Base-by-base conservation (phyloP, 192 early-diverging fungal genomes). In the Backusella circina region DNA sequence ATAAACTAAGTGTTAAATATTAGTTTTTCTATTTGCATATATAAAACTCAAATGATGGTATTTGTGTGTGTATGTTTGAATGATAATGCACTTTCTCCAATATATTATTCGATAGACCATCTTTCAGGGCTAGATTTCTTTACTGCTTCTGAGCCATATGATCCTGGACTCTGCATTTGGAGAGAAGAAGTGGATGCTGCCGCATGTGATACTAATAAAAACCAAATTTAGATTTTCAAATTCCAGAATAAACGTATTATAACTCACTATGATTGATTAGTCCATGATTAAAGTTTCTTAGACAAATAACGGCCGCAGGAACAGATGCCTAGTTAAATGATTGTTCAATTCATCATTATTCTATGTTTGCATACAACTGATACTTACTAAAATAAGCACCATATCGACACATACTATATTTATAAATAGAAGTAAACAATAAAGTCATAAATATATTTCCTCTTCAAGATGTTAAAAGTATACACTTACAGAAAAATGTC, bases 271-370 rank as follows among this genome's bases (percentile, higher is more conserved):
- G 91, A 71, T 87, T 87, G 72, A 88, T 90, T 47, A 94, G 75
- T 5, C 93, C 93, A 39, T 88, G 81, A 68, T 90, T 87, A 76
- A 94, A 94, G 76, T 92, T 93, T 32, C 79, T 75, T 71, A 87
- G 84, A 77, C 92, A 94, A n/a, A 86, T 69, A 57, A 86, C 77
- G 5, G 92, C 85, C 35, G 83, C 80, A 31, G 81, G 76, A 30
- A 92, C 68, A 6, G 89, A 91, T 33, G 74, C 71, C 81, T 82
- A 64, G 16, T 41, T 41, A 15, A 16, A 41, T 37, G 38, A 18
- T 39, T 31, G 54, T 12, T 61, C 10, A 61, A 61, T 13, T 61
- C 54, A 26, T 28, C 26, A n/a, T 61, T 28, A 13, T 8, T 10
- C 10, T 61, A n/a, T 54, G 30, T 36, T 21, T 50, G 28, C 7